Percentiles rank a stretch among this genome's conserved stretches.
Evolutionary conservation across 306 rosid genomes (phyloP).

Genomic region (Trifolium subterraneum): DNA sequence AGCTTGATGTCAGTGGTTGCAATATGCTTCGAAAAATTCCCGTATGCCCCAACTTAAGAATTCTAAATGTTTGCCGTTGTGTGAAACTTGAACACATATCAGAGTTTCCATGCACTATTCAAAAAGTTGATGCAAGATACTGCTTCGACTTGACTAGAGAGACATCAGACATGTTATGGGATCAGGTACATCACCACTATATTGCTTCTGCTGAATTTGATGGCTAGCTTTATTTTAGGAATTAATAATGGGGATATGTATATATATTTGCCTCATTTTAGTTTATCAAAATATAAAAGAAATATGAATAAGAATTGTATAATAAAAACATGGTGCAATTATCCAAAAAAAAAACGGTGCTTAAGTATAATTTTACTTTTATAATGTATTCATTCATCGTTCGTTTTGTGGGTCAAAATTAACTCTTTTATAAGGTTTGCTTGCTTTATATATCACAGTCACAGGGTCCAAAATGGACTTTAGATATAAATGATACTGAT

Average conservation of each 20-base stretch:
- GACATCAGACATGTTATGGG: slow-evolving; percentile 22
- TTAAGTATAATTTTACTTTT: no score
- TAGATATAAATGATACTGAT: neutral
- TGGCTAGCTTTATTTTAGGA: neutral
- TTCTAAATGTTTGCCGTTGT: neutral
- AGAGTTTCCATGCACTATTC: slow-evolving; percentile 1
- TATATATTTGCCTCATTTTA: no score
- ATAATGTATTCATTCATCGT: no score
- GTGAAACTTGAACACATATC: slow-evolving; percentile 11
- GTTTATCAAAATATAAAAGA: no score
- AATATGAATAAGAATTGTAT: no score
- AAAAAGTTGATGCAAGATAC: neutral
- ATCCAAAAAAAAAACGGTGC: no score
- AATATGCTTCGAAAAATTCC: neutral
- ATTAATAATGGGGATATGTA: no score
- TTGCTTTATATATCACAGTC: neutral
- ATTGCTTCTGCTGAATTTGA: neutral
- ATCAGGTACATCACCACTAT: slow-evolving; percentile 12
- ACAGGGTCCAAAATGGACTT: neutral
- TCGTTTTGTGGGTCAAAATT: no score
- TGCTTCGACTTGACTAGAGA: neutral
- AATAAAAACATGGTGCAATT: no score
- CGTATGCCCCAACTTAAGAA: neutral
- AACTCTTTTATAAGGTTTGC: neutral
- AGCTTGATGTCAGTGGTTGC: neutral